phyloP scores from a whole-genome alignment of 139 green algal species.

The Volvox reticuliferus region DNA sequence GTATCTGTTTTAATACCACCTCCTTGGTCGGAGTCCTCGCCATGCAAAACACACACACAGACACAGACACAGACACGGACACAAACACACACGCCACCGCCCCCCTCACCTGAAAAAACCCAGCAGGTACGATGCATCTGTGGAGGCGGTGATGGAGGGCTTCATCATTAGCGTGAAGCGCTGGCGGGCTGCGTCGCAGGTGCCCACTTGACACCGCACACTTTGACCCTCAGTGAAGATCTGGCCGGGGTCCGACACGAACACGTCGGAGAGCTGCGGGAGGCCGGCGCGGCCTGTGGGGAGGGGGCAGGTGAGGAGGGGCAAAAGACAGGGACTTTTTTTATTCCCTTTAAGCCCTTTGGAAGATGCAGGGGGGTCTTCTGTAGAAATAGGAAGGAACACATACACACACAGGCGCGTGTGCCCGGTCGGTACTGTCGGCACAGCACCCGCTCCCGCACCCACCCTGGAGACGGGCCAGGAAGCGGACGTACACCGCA shows the following conservation, averaged over 20 bases:
- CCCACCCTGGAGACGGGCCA: slow-evolving; percentile 79
- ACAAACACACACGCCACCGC: background rate
- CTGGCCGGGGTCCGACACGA: slow-evolving; percentile 78
- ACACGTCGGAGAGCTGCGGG: slow-evolving; percentile 84
- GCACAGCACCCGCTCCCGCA: background rate
- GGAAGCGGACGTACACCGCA: slow-evolving; percentile 91
- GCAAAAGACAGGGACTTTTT: background rate
- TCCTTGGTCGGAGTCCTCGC: too few species aligned
- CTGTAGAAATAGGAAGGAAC: too few species aligned
- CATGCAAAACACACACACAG: too few species aligned
- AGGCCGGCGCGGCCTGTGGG: slow-evolving; percentile 70
- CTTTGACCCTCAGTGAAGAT: slow-evolving; percentile 82
- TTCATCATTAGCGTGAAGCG: slow-evolving; percentile 76
- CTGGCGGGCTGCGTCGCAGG: slow-evolving; percentile 50
- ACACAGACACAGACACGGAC: too few species aligned
- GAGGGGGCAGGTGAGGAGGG: background rate
- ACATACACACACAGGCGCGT: too few species aligned
- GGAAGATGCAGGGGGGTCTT: too few species aligned
- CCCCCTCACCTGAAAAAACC: slow-evolving; percentile 55
- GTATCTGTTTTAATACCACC: too few species aligned
- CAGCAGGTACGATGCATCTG: slow-evolving; percentile 58
- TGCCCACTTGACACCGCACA: slow-evolving; percentile 71
- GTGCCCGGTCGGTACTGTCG: too few species aligned
- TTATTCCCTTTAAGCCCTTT: too few species aligned
- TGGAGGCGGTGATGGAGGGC: slow-evolving; percentile 63